phyloP scores from a whole-genome alignment of 768 basidiomycete species.

The Clavaria fumosa region DNA sequence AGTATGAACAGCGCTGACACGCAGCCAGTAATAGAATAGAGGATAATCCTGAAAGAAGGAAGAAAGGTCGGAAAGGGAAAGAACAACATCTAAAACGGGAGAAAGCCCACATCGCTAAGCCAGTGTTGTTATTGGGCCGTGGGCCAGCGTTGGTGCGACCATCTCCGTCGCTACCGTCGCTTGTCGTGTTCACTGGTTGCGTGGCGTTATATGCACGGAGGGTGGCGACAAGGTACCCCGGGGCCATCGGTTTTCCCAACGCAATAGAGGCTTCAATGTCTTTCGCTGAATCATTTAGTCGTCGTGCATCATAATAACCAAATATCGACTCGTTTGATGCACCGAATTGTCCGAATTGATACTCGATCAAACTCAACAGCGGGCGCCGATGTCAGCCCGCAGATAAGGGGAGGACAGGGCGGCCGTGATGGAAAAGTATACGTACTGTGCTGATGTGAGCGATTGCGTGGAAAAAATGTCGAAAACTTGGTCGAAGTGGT shows the following conservation, averaged over 20 bases:
- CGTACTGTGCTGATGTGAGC: constrained; percentile 32
- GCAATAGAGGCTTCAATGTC: constrained; percentile 29
- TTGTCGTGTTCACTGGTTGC: too few relatives aligned
- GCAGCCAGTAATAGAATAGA: constrained; percentile 80
- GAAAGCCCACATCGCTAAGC: constrained; percentile 59
- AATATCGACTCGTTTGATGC: constrained; percentile 35
- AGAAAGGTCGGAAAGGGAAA: constrained; percentile 7
- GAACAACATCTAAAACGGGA: constrained; percentile 1
- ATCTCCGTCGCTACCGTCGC: constrained; percentile 12
- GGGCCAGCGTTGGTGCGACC: constrained; percentile 12
- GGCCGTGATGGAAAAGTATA: not conserved
- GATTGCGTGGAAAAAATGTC: constrained; percentile 66
- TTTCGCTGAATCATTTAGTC: constrained; percentile 38
- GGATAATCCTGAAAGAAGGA: constrained; percentile 37
- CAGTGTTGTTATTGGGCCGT: constrained; percentile 25
- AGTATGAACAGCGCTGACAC: constrained; percentile 74
- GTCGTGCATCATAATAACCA: constrained; percentile 40
- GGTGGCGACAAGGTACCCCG: constrained; percentile 58
- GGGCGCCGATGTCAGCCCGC: too few relatives aligned
- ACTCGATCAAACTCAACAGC: constrained; percentile 27
- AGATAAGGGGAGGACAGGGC: not conserved
- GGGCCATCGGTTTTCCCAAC: constrained; percentile 26
- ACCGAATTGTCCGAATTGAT: constrained; percentile 47
- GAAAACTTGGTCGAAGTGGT: constrained; percentile 52
- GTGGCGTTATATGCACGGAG: constrained; percentile 53